Evolutionary conservation across 2,329 filamentous ascomycete genomes (phyloP), one percentile per base, ranked within the genome.

Genomic region (Aulographum hederae): DNA sequence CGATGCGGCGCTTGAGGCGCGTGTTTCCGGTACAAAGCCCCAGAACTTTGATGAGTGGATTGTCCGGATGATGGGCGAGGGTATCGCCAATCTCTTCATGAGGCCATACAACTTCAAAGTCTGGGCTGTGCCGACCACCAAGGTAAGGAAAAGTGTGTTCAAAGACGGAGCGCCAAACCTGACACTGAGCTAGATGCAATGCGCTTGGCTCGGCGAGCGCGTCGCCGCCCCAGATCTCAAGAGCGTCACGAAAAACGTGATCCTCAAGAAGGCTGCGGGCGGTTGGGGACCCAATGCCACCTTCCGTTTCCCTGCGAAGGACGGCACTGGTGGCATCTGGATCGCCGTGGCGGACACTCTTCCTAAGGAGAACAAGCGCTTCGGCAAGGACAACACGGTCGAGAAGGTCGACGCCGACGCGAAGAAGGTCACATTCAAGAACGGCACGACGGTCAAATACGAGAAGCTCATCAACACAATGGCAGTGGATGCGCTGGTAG

Each of bases 41-140:
- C 78, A 85, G 66, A 69, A 91, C 63, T 98, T 98, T 48, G 89
- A 98, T 51, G 84, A 98, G 65, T 95, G 85, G 85, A 95, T 95
- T 50, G 56, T 95, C 46, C 75, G 89, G 48, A 91, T 78, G 65
- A 85, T 78, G 62, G 89, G 89, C 47, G 63, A 71, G 46, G 86
- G 86, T 46, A 69, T 98, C 48, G 86, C 85, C 43, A 74, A 98
- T 56, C 68, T 86, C 46, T 98, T 98, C 71, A 98, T 98, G 89
- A 71, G 89, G 47, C 89, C 89, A 33, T 98, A 98, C 70, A 98
- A 98, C 73, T 98, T 77, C 75, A 98, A 98, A 66, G 89, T 98
- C 53, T 98, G 89, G 89, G 89, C 89, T 39, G 86, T 95, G 46
- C 89, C 89, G 37, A 94, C 86, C 34, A 93, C 78, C 44, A 92